Conservation (phyloP, 495 filamentous ascomycete genomes). For the Lentithecium fluviatile region DNA sequence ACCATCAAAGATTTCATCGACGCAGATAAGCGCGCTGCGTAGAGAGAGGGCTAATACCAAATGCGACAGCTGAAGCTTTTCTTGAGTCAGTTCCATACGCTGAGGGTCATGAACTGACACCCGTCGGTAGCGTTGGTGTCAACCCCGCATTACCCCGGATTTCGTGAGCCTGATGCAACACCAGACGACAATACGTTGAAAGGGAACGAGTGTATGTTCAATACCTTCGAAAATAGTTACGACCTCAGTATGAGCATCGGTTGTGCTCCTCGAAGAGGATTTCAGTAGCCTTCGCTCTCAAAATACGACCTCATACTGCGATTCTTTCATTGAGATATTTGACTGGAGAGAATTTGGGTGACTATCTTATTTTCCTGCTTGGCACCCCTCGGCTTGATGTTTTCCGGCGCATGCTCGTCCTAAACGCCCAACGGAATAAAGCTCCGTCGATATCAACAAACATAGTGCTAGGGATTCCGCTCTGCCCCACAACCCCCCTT, state of each 20-base stretch:
- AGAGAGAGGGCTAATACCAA: not conserved
- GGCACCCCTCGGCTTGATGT: conserved; percentile 17
- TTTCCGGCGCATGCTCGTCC: conserved; percentile 5
- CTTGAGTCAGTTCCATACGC: not conserved
- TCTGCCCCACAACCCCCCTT: not conserved
- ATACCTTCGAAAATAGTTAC: too few species aligned
- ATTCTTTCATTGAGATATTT: too few species aligned
- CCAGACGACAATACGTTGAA: too few species aligned
- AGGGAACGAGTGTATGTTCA: too few species aligned
- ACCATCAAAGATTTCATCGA: conserved; percentile 35
- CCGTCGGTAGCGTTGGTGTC: not conserved
- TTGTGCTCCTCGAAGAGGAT: too few species aligned
- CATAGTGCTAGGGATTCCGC: not conserved
- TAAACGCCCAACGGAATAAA: not conserved
- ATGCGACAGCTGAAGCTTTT: not conserved
- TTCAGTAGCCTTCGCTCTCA: too few species aligned
- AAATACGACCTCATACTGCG: too few species aligned
- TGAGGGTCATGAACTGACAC: not conserved
- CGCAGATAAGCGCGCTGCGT: conserved; percentile 11
- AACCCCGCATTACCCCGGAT: conserved; percentile 28
- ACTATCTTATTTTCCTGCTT: conserved; percentile 8
- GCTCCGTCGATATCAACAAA: not conserved
- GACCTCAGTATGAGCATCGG: too few species aligned
- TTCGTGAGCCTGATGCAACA: conserved; percentile 16
- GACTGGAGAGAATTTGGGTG: too few species aligned